These are phyloP conservation scores for Naganishia randhawae DNA, from an alignment of 768 basidiomycete species.

Conservation along the genomic window DNA sequence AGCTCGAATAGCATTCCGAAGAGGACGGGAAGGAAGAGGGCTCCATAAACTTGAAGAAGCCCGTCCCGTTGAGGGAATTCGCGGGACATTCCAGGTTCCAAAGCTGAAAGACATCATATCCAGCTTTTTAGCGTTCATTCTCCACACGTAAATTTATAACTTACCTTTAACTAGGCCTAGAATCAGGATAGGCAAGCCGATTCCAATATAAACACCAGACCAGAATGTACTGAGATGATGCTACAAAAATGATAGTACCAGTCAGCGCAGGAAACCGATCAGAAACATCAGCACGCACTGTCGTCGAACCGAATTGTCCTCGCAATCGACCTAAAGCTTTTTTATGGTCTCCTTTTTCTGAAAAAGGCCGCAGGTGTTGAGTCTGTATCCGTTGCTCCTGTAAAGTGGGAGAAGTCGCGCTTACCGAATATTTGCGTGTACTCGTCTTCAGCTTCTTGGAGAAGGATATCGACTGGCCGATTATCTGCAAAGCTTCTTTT, in stretches of 20 bases:
- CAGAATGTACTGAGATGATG: conserved; percentile 58
- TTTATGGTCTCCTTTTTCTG: conserved; percentile 71
- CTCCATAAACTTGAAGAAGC: conserved; percentile 72
- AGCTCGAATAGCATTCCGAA: conserved; percentile 73
- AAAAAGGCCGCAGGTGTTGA: conserved; percentile 11
- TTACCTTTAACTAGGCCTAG: conserved; percentile 64
- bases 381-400: not conserved
- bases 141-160: conserved; percentile 34
- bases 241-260: conserved; percentile 25
- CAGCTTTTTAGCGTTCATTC: not conserved
- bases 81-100: conserved; percentile 57
- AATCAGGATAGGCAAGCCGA: conserved; percentile 66
- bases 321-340: conserved; percentile 68
- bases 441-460: conserved; percentile 69
- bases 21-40: conserved; percentile 68
- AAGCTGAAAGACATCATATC: conserved; percentile 54
- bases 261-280: conserved; percentile 6
- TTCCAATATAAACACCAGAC: conserved; percentile 68
- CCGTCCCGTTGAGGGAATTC: conserved; percentile 67
- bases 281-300: conserved; percentile 36
- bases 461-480: conserved; percentile 61
- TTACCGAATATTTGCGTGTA: conserved; percentile 74
- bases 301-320: conserved; percentile 48
- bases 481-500: conserved; percentile 66
- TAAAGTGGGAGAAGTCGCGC: conserved; percentile 38